Base-by-base conservation (phyloP, 2,329 filamentous ascomycete genomes). In the Xylaria sp. region DNA sequence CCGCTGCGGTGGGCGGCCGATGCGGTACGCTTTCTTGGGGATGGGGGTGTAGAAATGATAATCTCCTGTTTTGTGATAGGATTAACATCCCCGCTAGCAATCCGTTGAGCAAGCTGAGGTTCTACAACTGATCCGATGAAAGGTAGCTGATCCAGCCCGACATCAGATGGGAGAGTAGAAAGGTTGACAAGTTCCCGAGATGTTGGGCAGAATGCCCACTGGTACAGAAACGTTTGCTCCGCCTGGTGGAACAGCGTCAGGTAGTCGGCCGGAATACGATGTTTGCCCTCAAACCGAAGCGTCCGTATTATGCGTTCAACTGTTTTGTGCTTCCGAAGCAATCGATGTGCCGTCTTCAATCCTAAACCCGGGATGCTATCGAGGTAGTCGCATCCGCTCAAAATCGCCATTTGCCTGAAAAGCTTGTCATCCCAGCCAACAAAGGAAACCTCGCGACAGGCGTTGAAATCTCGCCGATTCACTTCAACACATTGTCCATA, bases 331-430 rank as follows among this genome's bases (percentile, higher is more conserved):
- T 96, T 97, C 63, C 94, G 88, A 62, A 99, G 85, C 80, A 95
- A 87, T 46, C 93, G 89, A 77, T 99, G 91, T 0, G 95, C 94
- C 5, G 94, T 98, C 81, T 97, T 98, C 59, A 99, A 77, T 0
- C 95, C 95, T 77, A 99, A 87, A 53, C 90, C 90, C 60, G 87
- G 89, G 65, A 99, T 91, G 61, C 90, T 91, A 2, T 89, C 82
- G n/a, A 98, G 84, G 75, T 99, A 99, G 75, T 99, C 95, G 74
- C 95, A 99, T 7, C 95, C 95, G 74, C 93, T 97, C 63, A 99
- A 79, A 69, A 99, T 99, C 42, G 94, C 92, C 95, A 99, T 99
- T 56, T 88, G 89, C 62, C 95, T 87, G 71, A 99, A 99, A 69
- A 97, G 92, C 9, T 84, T 83, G 75, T 98, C 94, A 1, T 92